Evolutionary conservation across 805 yeast species (phyloP).

Genomic region (Monosporozyma siamensis): DNA sequence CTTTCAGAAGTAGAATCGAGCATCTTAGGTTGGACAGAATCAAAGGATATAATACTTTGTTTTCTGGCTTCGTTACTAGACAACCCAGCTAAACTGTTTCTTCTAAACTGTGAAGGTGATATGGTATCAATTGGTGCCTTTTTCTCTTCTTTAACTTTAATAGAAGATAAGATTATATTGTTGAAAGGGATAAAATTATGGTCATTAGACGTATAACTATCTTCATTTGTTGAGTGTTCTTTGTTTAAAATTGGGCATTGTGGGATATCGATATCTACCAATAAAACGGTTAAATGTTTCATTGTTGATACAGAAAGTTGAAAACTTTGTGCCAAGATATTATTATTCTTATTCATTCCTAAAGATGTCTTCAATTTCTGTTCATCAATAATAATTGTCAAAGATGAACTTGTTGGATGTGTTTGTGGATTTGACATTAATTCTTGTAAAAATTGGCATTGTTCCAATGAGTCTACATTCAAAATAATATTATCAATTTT

Average conservation of each 20-base stretch:
- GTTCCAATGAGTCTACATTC: slow-evolving; percentile 13
- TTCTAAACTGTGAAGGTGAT: slow-evolving; percentile 19
- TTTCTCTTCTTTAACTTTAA: not conserved
- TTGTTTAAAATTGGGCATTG: not conserved
- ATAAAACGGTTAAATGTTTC: slow-evolving; percentile 4
- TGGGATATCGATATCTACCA: not conserved
- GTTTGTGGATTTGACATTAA: slow-evolving; percentile 10
- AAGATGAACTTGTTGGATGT: not conserved
- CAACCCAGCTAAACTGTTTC: slow-evolving; percentile 18
- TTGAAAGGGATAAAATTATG: not conserved
- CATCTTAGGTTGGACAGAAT: slow-evolving; percentile 5
- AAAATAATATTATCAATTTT: slow-evolving; percentile 1
- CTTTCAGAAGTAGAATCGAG: not conserved
- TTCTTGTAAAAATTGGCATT: slow-evolving; percentile 14
- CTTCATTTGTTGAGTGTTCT: not conserved
- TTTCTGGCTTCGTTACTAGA: slow-evolving; percentile 15
- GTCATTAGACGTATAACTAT: not conserved
- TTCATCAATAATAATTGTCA: slow-evolving; percentile 11
- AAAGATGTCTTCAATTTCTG: slow-evolving; percentile 9
- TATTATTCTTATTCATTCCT: not conserved
- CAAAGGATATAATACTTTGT: slow-evolving; percentile 13
- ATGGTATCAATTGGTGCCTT: slow-evolving; percentile 6
- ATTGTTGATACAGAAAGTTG: slow-evolving; percentile 5
- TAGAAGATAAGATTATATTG: not conserved
- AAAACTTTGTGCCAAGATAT: slow-evolving; percentile 2